Evolutionary conservation across 441 rosid species (phyloP).

Genomic region (Melastoma candidum): DNA sequence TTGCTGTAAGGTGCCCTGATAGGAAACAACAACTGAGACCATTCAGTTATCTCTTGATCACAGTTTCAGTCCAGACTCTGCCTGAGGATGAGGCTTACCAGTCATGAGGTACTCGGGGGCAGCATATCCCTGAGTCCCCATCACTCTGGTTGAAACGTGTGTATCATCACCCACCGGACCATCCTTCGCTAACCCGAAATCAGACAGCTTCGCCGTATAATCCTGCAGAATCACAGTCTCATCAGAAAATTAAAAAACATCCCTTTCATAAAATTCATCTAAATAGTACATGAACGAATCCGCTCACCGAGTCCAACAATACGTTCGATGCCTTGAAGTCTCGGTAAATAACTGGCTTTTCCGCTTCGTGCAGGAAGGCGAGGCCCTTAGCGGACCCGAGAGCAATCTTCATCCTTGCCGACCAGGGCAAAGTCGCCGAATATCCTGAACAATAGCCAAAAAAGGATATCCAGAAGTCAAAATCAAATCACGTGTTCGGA

Average conservation of each 20-base stretch:
- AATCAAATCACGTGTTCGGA: background rate
- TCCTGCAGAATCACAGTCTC: slow-evolving; percentile 26
- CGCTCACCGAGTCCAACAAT: slow-evolving; percentile 49
- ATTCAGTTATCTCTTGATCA: background rate
- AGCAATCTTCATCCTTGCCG: slow-evolving; percentile 60
- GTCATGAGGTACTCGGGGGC: slow-evolving; percentile 74
- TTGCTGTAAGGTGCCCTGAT: slow-evolving; percentile 48
- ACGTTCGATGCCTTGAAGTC: slow-evolving; percentile 68
- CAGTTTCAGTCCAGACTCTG: too few species aligned
- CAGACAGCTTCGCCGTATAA: slow-evolving; percentile 52
- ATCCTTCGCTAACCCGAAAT: slow-evolving; percentile 59
- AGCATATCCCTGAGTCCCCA: slow-evolving; percentile 74
- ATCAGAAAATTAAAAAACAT: background rate
- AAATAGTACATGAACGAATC: background rate
- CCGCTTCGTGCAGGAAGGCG: slow-evolving; percentile 48
- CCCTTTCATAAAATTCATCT: background rate
- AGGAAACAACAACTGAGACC: background rate
- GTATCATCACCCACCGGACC: slow-evolving; percentile 71
- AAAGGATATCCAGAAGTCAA: too few species aligned
- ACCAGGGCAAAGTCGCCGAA: slow-evolving; percentile 54
- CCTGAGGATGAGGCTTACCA: slow-evolving; percentile 14
- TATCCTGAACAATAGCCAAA: slow-evolving; percentile 26
- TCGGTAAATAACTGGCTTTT: slow-evolving; percentile 53
- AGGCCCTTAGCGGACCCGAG: slow-evolving; percentile 63
- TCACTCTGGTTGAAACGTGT: slow-evolving; percentile 58